phyloP scores from a whole-genome alignment of 78 protist genomes.

The Pigoraptor vietnamica region DNA sequence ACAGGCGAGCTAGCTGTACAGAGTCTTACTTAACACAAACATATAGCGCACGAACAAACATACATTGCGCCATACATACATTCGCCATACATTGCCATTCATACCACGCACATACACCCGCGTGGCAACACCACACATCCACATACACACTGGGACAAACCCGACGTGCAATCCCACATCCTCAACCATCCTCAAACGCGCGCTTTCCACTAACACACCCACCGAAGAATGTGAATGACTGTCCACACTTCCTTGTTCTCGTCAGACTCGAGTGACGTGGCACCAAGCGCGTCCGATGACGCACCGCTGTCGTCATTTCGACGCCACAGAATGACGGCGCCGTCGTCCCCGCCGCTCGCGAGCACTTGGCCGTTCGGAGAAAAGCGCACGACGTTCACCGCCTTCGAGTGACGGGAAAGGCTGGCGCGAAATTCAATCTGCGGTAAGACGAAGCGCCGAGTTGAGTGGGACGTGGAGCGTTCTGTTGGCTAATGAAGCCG shows the following conservation, averaged over 20 bases:
- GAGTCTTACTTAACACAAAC: too few species aligned
- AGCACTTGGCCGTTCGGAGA: constrained; percentile 24
- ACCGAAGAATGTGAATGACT: not conserved
- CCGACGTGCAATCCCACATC: not conserved
- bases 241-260: not conserved
- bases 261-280: not conserved
- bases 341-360: constrained; percentile 41
- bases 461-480: too few species aligned
- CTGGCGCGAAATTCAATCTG: constrained; percentile 19
- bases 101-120: too few species aligned
- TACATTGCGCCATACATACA: too few species aligned
- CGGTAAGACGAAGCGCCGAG: not conserved
- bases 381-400: constrained; percentile 53
- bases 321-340: constrained; percentile 28
- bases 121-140: too few species aligned
- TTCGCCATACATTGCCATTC: too few species aligned
- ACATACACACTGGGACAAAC: too few species aligned
- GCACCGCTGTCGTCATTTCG: not conserved
- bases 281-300: too few species aligned
- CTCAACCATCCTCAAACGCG: not conserved
- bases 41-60: too few species aligned
- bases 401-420: constrained; percentile 6
- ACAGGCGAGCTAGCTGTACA: too few species aligned
- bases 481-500: too few species aligned
- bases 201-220: not conserved